Percentiles rank a stretch among this genome's conserved stretches.
phyloP scores from a whole-genome alignment of 2,329 filamentous ascomycete genomes.

The Myriangium duriaei region DNA sequence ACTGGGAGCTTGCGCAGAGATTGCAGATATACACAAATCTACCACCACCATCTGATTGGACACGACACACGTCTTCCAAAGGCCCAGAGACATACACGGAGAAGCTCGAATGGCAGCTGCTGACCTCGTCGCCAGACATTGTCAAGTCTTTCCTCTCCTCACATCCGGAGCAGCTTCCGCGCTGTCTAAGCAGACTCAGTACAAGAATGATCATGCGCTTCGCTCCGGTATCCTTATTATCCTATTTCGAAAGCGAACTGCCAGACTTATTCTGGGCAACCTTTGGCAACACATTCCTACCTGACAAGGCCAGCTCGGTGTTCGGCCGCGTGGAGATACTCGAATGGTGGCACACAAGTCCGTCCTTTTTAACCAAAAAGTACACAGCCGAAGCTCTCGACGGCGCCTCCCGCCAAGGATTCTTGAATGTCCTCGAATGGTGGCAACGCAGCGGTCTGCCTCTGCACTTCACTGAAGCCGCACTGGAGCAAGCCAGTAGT shows the following conservation, averaged over 20 bases:
- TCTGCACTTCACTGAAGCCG: slow-evolving; percentile 73
- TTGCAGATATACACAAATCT: slow-evolving; percentile 71
- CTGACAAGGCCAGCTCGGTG: slow-evolving; percentile 76
- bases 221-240: slow-evolving; percentile 65
- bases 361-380: slow-evolving; percentile 72
- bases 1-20: slow-evolving; percentile 82
- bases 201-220: slow-evolving; percentile 90
- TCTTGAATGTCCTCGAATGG: slow-evolving; percentile 77
- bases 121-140: slow-evolving; percentile 56
- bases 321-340: slow-evolving; percentile 76
- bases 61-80: slow-evolving; percentile 47
- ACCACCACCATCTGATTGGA: slow-evolving; percentile 61
- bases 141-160: slow-evolving; percentile 62
- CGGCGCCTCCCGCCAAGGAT: slow-evolving; percentile 73
- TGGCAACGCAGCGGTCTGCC: slow-evolving; percentile 74
- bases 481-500: slow-evolving; percentile 75
- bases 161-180: slow-evolving; percentile 47
- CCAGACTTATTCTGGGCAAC: slow-evolving; percentile 75
- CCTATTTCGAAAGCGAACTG: slow-evolving; percentile 54
- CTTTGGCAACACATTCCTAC: slow-evolving; percentile 67
- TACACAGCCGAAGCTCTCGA: slow-evolving; percentile 79
- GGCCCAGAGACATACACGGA: slow-evolving; percentile 60
- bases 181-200: slow-evolving; percentile 66
- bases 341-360: slow-evolving; percentile 80
- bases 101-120: slow-evolving; percentile 73